A percentile compares a stretch with the other conserved stretches of the same genome.
phyloP scores from a whole-genome alignment of 176 grass and related monocot genomes.

The Musa beccarii region DNA sequence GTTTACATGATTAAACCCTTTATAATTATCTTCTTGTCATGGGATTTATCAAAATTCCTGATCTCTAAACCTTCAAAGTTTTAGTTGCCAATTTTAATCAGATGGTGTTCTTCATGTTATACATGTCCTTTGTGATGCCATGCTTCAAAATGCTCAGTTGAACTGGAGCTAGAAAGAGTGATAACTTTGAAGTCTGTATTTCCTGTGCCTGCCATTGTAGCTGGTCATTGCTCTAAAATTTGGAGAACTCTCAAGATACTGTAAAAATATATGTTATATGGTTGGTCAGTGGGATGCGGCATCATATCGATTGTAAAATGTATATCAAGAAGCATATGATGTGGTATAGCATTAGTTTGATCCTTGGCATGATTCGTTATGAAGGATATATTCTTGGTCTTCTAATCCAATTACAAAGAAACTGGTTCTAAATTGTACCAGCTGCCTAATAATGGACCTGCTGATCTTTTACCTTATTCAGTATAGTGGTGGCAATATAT shows the following conservation, averaged over 20 bases:
- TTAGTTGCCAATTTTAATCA: not conserved
- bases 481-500: no score
- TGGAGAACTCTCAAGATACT: not conserved
- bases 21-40: not conserved
- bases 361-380: not conserved
- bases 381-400: not conserved
- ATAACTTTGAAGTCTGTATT: not conserved
- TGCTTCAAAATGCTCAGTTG: no score
- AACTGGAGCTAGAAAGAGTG: not conserved
- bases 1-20: slow-evolving; percentile 13
- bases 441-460: no score
- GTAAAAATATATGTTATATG: not conserved
- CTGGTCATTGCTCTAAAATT: not conserved
- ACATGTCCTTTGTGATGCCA: not conserved
- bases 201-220: no score
- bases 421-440: no score
- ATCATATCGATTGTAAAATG: not conserved
- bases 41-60: not conserved
- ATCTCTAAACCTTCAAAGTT: not conserved
- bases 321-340: not conserved
- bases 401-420: not conserved
- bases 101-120: not conserved
- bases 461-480: no score
- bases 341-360: not conserved
- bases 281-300: not conserved